phyloP scores from a whole-genome alignment of 352 stramenopile species.

The Phytophthora rubi region DNA sequence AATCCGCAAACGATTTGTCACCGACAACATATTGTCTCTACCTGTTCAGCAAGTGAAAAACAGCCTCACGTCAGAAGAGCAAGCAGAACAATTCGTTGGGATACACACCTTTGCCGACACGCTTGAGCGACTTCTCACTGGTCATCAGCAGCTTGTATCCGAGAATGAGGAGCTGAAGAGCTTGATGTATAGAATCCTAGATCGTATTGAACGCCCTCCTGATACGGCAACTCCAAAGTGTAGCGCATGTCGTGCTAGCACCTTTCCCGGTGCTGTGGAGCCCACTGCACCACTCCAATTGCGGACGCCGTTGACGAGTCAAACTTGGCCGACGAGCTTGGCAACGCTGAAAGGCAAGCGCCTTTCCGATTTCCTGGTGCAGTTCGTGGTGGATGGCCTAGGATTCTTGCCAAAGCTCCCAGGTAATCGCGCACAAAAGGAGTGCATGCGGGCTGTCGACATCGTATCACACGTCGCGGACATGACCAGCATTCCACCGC shows the following conservation, averaged over 20 bases:
- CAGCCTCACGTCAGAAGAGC: slow-evolving; percentile 1
- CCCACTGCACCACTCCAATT: background rate
- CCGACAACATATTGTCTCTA: slow-evolving; percentile 7
- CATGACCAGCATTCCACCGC: too few relatives aligned
- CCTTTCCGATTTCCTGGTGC: background rate
- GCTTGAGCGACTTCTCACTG: background rate
- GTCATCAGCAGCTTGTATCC: slow-evolving; percentile 2
- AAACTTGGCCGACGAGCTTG: background rate
- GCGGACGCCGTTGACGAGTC: background rate
- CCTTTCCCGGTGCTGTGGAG: background rate
- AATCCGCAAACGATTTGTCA: slow-evolving; percentile 6
- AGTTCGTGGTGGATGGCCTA: too few relatives aligned
- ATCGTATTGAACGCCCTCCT: background rate
- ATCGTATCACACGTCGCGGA: too few relatives aligned
- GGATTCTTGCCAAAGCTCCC: too few relatives aligned
- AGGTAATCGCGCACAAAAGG: too few relatives aligned
- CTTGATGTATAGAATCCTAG: slow-evolving; percentile 4
- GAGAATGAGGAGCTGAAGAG: slow-evolving; percentile 6
- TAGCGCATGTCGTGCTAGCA: too few relatives aligned
- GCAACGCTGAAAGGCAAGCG: background rate
- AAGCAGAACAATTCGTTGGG: slow-evolving; percentile 13
- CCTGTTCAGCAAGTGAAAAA: slow-evolving; percentile 11
- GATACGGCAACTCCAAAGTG: background rate
- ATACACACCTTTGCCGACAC: slow-evolving; percentile 12
- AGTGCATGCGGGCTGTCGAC: too few relatives aligned